Conservation (phyloP, 148 eudicot genomes). For the Rhododendron ferrugineum region DNA sequence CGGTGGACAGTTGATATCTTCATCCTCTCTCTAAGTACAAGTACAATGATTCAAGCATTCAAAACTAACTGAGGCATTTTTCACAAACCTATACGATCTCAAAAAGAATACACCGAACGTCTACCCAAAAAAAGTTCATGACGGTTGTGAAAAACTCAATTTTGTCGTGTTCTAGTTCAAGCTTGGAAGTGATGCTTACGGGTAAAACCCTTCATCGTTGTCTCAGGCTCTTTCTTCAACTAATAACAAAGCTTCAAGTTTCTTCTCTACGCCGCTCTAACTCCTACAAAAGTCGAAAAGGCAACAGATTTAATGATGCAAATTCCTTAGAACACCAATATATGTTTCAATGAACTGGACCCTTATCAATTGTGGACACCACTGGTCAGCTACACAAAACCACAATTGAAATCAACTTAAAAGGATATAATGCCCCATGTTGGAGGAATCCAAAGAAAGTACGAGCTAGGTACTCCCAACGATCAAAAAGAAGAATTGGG, state of each 20-base stretch:
- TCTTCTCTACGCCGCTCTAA: constrained; percentile 62
- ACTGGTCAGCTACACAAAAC: not conserved
- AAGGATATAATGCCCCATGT: not conserved
- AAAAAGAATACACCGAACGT: not conserved
- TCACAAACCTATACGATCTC: not conserved
- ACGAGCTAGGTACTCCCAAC: not conserved
- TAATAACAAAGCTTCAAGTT: constrained; percentile 73
- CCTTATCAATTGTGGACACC: not conserved
- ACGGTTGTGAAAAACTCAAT: not conserved
- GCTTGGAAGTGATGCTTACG: not conserved
- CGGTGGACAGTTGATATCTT: not conserved
- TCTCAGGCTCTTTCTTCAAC: constrained; percentile 33
- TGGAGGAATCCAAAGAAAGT: not conserved
- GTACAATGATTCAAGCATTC: not conserved
- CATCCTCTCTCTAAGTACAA: not conserved
- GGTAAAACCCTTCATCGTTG: not conserved
- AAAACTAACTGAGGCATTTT: not conserved
- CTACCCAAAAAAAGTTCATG: not conserved
- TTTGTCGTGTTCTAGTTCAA: not conserved
- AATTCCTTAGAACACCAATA: not conserved
- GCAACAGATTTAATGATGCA: not conserved
- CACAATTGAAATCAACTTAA: not conserved
- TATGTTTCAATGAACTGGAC: not conserved
- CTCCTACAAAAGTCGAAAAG: constrained; percentile 40
- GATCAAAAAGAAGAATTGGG: too few relatives aligned